Percentiles rank a stretch among this genome's conserved stretches.
These are phyloP conservation scores for Sarcodon aspratus DNA, from an alignment of 768 basidiomycete genomes.

Conservation along the genomic window DNA sequence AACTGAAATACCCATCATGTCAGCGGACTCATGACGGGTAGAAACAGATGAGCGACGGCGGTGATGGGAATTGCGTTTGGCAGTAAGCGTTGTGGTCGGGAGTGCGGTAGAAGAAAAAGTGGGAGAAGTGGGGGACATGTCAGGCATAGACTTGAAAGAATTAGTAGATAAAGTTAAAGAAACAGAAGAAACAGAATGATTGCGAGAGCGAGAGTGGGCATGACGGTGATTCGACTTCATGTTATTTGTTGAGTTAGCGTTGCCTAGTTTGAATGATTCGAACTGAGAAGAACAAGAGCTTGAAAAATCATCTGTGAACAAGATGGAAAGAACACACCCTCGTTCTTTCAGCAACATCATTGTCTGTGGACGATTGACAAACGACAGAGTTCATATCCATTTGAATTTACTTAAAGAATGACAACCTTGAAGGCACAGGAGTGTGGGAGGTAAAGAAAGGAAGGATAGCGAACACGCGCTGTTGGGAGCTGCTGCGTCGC, in stretches of 20 bases:
- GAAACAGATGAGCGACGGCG: conserved; percentile 81
- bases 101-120: conserved; percentile 24
- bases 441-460: not conserved
- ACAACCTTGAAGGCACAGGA: conserved; percentile 18
- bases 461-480: conserved; percentile 4
- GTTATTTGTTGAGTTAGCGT: conserved; percentile 18
- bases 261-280: conserved; percentile 63
- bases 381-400: conserved; percentile 5
- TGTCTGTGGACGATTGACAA: conserved; percentile 27
- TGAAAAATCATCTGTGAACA: not conserved
- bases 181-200: conserved; percentile 32
- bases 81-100: conserved; percentile 11
- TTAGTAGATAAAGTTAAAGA: conserved; percentile 13
- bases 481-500: not conserved
- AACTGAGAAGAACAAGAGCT: conserved; percentile 31
- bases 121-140: conserved; percentile 17
- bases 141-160: not conserved
- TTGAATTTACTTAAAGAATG: conserved; percentile 23
- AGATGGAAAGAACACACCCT: conserved; percentile 20
- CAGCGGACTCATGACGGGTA: conserved; percentile 81
- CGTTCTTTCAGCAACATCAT: conserved; percentile 26
- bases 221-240: conserved; percentile 35
- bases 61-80: conserved; percentile 73
- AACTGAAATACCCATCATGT: conserved; percentile 76
- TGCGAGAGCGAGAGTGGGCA: conserved; percentile 64